These are phyloP conservation scores for Emmonsiellopsis sp. DNA, from an alignment of 2,329 filamentous ascomycete genomes.

Conservation along the genomic window DNA sequence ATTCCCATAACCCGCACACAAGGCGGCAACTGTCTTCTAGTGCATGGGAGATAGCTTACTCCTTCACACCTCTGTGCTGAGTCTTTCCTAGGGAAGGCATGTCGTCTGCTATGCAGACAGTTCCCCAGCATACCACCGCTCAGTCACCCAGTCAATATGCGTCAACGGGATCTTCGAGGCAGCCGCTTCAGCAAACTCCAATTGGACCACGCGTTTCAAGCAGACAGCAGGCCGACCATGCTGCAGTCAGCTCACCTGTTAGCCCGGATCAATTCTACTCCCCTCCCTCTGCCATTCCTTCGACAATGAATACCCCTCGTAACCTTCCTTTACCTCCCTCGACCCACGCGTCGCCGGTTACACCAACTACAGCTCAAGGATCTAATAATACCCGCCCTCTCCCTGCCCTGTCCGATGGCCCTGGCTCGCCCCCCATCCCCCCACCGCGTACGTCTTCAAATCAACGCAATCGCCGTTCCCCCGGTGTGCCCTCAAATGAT, in stretches of 20 bases:
- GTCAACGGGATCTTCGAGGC: slow-evolving; percentile 39
- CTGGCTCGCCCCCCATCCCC: slow-evolving; percentile 57
- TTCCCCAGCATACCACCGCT: slow-evolving; percentile 46
- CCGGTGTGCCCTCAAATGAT: slow-evolving; percentile 28
- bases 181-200: slow-evolving; percentile 45
- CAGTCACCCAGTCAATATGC: slow-evolving; percentile 37
- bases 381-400: slow-evolving; percentile 14
- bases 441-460: slow-evolving; percentile 77
- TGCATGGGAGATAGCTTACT: slow-evolving; percentile 9
- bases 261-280: slow-evolving; percentile 23
- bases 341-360: slow-evolving; percentile 34
- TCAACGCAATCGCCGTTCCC: slow-evolving; percentile 37
- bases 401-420: slow-evolving; percentile 37
- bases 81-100: slow-evolving; percentile 37
- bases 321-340: slow-evolving; percentile 34
- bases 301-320: slow-evolving; percentile 38
- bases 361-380: slow-evolving; percentile 17
- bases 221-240: slow-evolving; percentile 12
- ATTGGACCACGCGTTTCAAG: slow-evolving; percentile 22
- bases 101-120: slow-evolving; percentile 57
- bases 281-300: slow-evolving; percentile 25
- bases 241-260: slow-evolving; percentile 15
- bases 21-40: slow-evolving; percentile 7
- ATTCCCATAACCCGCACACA: not conserved
- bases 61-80: slow-evolving; percentile 8